phyloP scores from a whole-genome alignment of 1,284 basidiomycete genomes.

The Xanthoconium separans region DNA sequence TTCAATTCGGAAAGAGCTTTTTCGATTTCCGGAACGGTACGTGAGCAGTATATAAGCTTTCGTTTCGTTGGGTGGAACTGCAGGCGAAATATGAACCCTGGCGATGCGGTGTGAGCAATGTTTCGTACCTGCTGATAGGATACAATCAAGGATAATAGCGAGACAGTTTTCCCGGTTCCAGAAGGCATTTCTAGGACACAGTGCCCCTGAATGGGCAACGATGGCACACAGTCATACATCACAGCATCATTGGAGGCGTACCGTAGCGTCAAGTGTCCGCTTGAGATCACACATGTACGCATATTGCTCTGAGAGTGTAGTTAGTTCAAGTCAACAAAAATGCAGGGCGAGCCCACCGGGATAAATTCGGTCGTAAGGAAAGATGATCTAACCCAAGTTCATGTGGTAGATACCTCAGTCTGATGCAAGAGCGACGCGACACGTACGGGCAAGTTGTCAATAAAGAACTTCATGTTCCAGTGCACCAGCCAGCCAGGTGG shows the following conservation, averaged over 20 bases:
- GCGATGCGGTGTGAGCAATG: neutral
- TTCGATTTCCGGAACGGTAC: conserved; percentile 99
- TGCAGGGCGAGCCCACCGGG: conserved; percentile 52
- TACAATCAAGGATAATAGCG: conserved; percentile 92
- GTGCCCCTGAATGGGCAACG: conserved; percentile 70
- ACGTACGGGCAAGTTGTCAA: conserved; percentile 87
- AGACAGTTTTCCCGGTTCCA: conserved; percentile 98
- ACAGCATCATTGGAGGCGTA: conserved; percentile 26
- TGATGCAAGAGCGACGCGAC: conserved; percentile 12
- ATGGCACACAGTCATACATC: neutral
- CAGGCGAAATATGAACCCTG: neutral
- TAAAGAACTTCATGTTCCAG: conserved; percentile 89
- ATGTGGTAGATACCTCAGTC: neutral
- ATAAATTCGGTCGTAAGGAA: conserved; percentile 91
- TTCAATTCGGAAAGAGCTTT: conserved; percentile 97
- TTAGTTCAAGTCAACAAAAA: conserved; percentile 6
- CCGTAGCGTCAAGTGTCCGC: conserved; percentile 90
- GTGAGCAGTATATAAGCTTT: conserved; percentile 98
- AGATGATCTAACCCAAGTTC: conserved; percentile 63
- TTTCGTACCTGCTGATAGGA: conserved; percentile 90
- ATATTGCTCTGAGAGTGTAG: conserved; percentile 78
- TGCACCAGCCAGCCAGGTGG: neutral
- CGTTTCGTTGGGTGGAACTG: conserved; percentile 91
- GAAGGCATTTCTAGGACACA: conserved; percentile 99
- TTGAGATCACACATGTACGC: conserved; percentile 99